These are phyloP conservation scores for Novymonas esmeraldas DNA, from an alignment of 208 protist genomes.

Conservation along the genomic window DNA sequence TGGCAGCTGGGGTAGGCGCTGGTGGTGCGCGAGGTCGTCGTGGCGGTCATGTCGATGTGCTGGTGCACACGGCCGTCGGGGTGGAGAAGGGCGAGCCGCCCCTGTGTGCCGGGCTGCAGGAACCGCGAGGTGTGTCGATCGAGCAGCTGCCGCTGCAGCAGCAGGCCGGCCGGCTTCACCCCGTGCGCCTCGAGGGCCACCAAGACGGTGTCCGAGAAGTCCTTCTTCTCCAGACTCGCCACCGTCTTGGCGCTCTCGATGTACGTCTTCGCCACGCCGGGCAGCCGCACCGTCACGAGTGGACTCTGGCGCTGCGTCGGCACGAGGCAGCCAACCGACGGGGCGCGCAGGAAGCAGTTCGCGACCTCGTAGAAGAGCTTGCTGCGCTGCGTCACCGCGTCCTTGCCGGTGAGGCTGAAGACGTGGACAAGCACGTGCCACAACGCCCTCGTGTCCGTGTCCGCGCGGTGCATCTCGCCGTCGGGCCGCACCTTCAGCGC, in stretches of 20 bases:
- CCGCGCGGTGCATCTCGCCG: constrained; percentile 80
- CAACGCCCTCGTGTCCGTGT: constrained; percentile 82
- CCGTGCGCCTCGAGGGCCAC: constrained; percentile 48
- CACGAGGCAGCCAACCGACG: constrained; percentile 72
- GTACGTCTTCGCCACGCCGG: constrained; percentile 56
- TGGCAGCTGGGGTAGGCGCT: constrained; percentile 88
- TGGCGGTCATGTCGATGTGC: constrained; percentile 84
- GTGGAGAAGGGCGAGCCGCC: constrained; percentile 63
- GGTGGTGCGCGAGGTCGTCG: constrained; percentile 79
- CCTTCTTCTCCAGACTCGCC: constrained; percentile 39
- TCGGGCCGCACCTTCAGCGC: constrained; percentile 62
- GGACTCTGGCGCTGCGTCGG: constrained; percentile 43
- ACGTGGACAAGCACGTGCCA: constrained; percentile 85
- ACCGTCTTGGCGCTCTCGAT: constrained; percentile 44
- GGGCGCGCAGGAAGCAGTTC: constrained; percentile 57
- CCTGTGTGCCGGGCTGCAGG: constrained; percentile 41
- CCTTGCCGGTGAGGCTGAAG: constrained; percentile 40
- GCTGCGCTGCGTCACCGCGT: constrained; percentile 47
- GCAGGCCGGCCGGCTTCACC: constrained; percentile 51
- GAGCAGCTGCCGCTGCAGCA: constrained; percentile 70
- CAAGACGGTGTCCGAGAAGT: constrained; percentile 53
- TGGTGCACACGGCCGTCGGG: constrained; percentile 65
- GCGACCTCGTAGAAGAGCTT: constrained; percentile 53
- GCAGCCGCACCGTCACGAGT: constrained; percentile 48
- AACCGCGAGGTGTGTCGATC: constrained; percentile 62